Conservation (phyloP, 768 basidiomycete genomes). For the Amanita muscaria region DNA sequence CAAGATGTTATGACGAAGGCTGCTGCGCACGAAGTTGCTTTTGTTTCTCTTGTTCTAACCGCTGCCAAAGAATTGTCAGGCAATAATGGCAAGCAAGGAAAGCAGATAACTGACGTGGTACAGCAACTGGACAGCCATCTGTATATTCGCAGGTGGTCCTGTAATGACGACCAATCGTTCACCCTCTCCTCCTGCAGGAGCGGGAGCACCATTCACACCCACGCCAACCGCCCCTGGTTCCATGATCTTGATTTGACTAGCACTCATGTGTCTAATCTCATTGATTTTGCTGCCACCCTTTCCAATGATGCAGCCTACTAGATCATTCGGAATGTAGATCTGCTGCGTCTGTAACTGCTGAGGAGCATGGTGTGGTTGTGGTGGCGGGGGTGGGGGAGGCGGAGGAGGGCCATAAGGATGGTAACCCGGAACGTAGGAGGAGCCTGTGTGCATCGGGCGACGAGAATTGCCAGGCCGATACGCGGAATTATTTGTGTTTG, state of each 20-base stretch:
- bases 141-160: slow-evolving; percentile 89
- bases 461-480: slow-evolving; percentile 55
- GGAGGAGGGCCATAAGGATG: slow-evolving; percentile 30
- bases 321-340: slow-evolving; percentile 95
- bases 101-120: slow-evolving; percentile 50
- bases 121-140: slow-evolving; percentile 90
- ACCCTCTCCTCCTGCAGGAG: slow-evolving; percentile 67
- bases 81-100: slow-evolving; percentile 16
- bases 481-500: slow-evolving; percentile 51
- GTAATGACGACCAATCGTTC: slow-evolving; percentile 95
- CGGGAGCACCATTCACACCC: slow-evolving; percentile 61
- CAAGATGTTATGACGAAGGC: slow-evolving; percentile 9
- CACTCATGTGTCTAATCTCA: slow-evolving; percentile 92
- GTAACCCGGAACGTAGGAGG: slow-evolving; percentile 68
- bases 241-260: slow-evolving; percentile 97
- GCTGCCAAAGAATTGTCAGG: slow-evolving; percentile 30
- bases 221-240: slow-evolving; percentile 81
- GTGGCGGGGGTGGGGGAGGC: slow-evolving; percentile 26
- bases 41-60: slow-evolving; percentile 84
- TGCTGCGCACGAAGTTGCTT: slow-evolving; percentile 53
- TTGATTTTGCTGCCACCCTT: slow-evolving; percentile 99
- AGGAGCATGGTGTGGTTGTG: slow-evolving; percentile 43
- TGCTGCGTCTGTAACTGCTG: slow-evolving; percentile 90
- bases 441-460: slow-evolving; percentile 43
- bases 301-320: slow-evolving; percentile 96